Evolutionary conservation across 148 eudicot genomes (phyloP).

Genomic region (Camellia sinensis): DNA sequence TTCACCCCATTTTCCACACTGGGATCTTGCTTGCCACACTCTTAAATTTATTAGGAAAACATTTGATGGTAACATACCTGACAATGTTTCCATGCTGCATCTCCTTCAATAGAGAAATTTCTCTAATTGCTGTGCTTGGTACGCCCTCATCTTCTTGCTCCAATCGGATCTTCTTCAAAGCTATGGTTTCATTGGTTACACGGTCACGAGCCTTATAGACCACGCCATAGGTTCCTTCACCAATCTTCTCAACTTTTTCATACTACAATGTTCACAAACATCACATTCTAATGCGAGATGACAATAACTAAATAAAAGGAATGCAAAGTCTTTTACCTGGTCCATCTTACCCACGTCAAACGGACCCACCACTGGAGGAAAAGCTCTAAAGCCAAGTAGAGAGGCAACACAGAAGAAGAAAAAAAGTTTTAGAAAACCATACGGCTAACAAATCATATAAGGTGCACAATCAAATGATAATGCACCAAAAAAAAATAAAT

Average conservation of each 20-base stretch:
- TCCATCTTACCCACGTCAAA: not conserved
- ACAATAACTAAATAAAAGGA: not conserved
- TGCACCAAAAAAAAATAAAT: not conserved
- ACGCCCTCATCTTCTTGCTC: constrained; percentile 99
- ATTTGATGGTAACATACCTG: constrained; percentile 36
- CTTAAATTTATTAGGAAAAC: not conserved
- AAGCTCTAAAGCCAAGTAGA: not conserved
- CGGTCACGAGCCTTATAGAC: constrained; percentile 86
- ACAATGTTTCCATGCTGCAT: constrained; percentile 95
- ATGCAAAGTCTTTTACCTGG: not conserved
- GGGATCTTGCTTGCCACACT: not conserved
- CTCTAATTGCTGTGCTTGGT: constrained; percentile 96
- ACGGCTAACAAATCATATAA: not conserved
- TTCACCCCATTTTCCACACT: not conserved
- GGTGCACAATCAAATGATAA: not conserved
- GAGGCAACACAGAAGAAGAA: not conserved
- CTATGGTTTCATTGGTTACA: constrained; percentile 77
- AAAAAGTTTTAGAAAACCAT: not conserved
- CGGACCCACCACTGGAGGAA: not conserved
- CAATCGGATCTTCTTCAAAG: constrained; percentile 81
- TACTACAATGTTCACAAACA: constrained; percentile 40
- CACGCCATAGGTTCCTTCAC: constrained; percentile 94
- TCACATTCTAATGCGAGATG: not conserved
- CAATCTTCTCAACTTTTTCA: constrained; percentile 95
- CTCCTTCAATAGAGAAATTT: constrained; percentile 87